Evolutionary conservation across 495 filamentous ascomycete genomes (phyloP).

Genomic region (Penicillium psychrofluorescens): DNA sequence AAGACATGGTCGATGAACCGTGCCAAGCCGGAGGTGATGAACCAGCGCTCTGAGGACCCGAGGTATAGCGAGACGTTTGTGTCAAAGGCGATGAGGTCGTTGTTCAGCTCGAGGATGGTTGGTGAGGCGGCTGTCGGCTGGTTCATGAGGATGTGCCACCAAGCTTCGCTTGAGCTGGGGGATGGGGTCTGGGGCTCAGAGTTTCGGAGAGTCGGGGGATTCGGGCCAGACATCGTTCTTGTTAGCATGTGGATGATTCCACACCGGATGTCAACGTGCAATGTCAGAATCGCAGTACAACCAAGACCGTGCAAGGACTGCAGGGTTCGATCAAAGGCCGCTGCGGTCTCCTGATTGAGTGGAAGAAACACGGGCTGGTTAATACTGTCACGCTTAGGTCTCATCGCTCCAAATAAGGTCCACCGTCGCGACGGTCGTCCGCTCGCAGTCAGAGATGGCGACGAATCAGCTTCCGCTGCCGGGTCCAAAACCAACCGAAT

Average conservation of each 20-base stretch:
- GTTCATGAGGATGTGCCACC: slow-evolving; percentile 68
- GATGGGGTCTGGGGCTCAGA: slow-evolving; percentile 42
- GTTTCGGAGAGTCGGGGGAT: slow-evolving; percentile 24
- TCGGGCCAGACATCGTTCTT: slow-evolving; percentile 40
- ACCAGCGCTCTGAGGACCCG: slow-evolving; percentile 50
- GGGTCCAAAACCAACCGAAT: slow-evolving; percentile 63
- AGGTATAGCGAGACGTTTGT: slow-evolving; percentile 69
- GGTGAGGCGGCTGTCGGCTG: slow-evolving; percentile 73
- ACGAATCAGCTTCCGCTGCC: slow-evolving; percentile 30
- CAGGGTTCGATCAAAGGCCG: slow-evolving; percentile 78
- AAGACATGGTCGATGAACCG: slow-evolving; percentile 64
- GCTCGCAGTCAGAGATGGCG: slow-evolving; percentile 27
- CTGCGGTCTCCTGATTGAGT: slow-evolving; percentile 76
- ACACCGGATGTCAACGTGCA: slow-evolving; percentile 83
- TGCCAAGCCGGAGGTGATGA: slow-evolving; percentile 67
- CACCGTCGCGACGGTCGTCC: slow-evolving; percentile 56
- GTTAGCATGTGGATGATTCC: slow-evolving; percentile 63
- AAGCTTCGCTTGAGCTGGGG: slow-evolving; percentile 46
- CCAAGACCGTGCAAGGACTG: slow-evolving; percentile 72
- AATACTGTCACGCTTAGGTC: slow-evolving; percentile 45
- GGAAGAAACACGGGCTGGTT: slow-evolving; percentile 72
- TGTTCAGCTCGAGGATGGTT: slow-evolving; percentile 68
- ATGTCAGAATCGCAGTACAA: slow-evolving; percentile 64
- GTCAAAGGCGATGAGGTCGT: slow-evolving; percentile 74
- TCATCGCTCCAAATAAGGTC: slow-evolving; percentile 62